Evolutionary conservation across 2,329 filamentous ascomycete genomes (phyloP).

Genomic region (Penicillium frequentans): DNA sequence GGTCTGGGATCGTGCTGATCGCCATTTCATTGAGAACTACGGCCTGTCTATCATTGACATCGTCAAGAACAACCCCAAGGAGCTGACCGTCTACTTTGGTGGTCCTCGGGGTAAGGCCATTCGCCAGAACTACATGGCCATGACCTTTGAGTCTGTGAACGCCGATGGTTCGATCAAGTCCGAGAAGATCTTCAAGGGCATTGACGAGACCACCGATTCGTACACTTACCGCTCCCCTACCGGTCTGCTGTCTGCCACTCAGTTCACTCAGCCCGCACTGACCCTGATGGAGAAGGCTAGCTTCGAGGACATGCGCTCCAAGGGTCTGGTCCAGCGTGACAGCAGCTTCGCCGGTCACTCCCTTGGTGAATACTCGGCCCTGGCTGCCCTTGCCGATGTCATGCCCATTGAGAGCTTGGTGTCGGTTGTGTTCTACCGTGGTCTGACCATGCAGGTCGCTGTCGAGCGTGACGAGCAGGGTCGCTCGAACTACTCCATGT

Average conservation of each 20-base stretch:
- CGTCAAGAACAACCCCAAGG: constrained; percentile 99
- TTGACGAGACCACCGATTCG: constrained; percentile 85
- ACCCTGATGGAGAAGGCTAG: constrained; percentile 99
- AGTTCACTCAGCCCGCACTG: constrained; percentile 96
- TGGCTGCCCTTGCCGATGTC: constrained; percentile 93
- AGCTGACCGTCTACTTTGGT: constrained; percentile 97
- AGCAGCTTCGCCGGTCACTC: constrained; percentile 98
- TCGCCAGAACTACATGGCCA: constrained; percentile 98
- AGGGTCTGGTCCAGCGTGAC: constrained; percentile 92
- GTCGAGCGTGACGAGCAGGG: constrained; percentile 93
- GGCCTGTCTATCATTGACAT: constrained; percentile 98
- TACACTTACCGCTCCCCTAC: constrained; percentile 97
- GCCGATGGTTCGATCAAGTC: constrained; percentile 92
- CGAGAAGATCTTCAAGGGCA: constrained; percentile 99
- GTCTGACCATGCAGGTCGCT: constrained; percentile 97
- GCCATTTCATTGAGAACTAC: constrained; percentile 98
- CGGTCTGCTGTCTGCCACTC: constrained; percentile 90
- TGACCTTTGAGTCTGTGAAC: constrained; percentile 98
- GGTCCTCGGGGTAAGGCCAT: constrained; percentile 96
- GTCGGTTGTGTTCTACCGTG: constrained; percentile 98
- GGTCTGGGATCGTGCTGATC: constrained; percentile 97
- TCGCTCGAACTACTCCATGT: constrained; percentile 98
- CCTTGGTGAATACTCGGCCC: constrained; percentile 94
- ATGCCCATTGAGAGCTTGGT: constrained; percentile 99
- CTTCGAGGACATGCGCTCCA: constrained; percentile 98